Evolutionary conservation across 768 basidiomycete genomes (phyloP).

Genomic region (Nidula microcarpa): DNA sequence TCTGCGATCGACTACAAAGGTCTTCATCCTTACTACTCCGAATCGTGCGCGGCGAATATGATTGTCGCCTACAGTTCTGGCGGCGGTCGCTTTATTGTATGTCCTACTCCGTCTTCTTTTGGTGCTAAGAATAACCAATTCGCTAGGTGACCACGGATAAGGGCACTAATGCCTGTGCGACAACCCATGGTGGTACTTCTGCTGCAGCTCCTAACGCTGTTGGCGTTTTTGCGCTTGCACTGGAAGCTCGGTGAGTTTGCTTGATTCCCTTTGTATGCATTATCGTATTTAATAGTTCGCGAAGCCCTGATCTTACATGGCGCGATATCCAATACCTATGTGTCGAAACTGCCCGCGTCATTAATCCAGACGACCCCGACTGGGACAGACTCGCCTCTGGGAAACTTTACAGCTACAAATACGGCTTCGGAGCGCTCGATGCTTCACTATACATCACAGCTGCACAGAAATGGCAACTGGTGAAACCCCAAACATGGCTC

Average conservation of each 20-base stretch:
- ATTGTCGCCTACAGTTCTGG: conserved; percentile 96
- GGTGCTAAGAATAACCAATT: conserved; percentile 8
- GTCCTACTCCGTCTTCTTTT: conserved; percentile 23
- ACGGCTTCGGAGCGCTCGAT: conserved; percentile 89
- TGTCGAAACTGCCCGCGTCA: conserved; percentile 66
- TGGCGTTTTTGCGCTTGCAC: conserved; percentile 87
- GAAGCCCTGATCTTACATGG: conserved; percentile 92
- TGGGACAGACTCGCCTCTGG: conserved; percentile 84
- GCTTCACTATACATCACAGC: conserved; percentile 78
- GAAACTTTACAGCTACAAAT: conserved; percentile 78
- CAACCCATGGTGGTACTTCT: conserved; percentile 90
- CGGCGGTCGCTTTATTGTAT: conserved; percentile 86
- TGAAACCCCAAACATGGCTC: conserved; percentile 94
- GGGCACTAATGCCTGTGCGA: conserved; percentile 78
- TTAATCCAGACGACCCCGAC: conserved; percentile 89
- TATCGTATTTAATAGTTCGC: conserved; percentile 1
- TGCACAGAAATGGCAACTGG: conserved; percentile 77
- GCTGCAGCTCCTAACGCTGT: conserved; percentile 97
- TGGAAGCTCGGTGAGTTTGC: conserved; percentile 70
- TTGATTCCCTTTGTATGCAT: neutral
- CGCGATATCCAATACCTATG: conserved; percentile 92
- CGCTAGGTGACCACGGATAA: conserved; percentile 90
- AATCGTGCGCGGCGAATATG: conserved; percentile 97
- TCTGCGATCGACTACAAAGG: conserved; percentile 94
- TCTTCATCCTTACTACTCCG: conserved; percentile 94